Base-by-base conservation (phyloP, 805 yeast species). In the Metschnikowia vanudenii region DNA sequence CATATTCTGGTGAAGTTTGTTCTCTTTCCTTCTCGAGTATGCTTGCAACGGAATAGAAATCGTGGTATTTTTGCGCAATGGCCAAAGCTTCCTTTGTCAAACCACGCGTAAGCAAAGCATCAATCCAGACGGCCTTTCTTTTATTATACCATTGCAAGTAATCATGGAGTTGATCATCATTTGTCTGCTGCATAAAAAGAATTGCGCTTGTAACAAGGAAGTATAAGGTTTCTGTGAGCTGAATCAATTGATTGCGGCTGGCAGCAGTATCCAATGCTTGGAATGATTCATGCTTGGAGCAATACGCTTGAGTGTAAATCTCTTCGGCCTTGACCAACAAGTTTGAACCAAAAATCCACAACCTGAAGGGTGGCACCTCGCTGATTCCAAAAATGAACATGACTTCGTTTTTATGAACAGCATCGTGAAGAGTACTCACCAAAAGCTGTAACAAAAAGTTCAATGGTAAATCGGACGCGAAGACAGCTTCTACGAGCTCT, bases 31-130 rank as follows among this genome's bases (percentile, higher is more conserved):
- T 52, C 33, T 72, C 75, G 26, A 70, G 59, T 10, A 71, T 71
- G 42, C 73, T 79, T 0, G 84, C 84, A 22, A 90, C 64, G 1
- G 91, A 80, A 29, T 78, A 68, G 55, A 84, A 74, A 59, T 90
- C 96, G 14, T 68, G 62, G 62, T 82, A 85, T 20, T 73, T 68
- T 52, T 87, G 95, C 0, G 89, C 79, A 24, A 89, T 72, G 7
- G 67, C 65, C 18, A 85, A 60, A 0, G 91, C 86, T 20, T 79
- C 80, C 7, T 71, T 67, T 32, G 74, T 71, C 39, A 78, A 68
- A 7, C 76, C 75, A 45, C 78, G 61, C n/a, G 70, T 59, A 11
- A 84, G 73, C 46, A 88, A 64, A 3, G 76, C 69, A 18, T 71
- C 67, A 11, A 85, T 78, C 96, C 96, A 90, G 11, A 61, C 52